phyloP scores from a whole-genome alignment of 768 basidiomycete species.

The Suillus alpinus region DNA sequence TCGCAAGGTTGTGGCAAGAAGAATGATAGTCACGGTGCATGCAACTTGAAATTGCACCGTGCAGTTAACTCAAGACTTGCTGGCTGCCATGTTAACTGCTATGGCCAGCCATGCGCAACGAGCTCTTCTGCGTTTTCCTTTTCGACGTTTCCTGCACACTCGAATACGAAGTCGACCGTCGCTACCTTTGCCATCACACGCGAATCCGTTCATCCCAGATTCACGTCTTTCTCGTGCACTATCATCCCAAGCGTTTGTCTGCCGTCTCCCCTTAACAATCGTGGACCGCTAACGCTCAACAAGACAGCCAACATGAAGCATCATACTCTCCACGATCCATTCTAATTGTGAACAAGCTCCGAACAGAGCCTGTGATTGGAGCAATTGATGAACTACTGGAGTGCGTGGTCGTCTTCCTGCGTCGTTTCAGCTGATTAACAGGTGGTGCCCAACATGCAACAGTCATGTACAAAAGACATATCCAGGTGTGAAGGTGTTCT shows the following conservation, averaged over 20 bases:
- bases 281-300: slow-evolving; percentile 22
- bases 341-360: slow-evolving; percentile 77
- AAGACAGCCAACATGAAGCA: slow-evolving; percentile 21
- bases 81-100: background rate
- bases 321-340: slow-evolving; percentile 55
- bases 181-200: background rate
- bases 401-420: slow-evolving; percentile 37
- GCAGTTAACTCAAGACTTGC: background rate
- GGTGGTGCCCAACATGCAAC: slow-evolving; percentile 8
- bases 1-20: background rate
- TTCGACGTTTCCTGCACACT: background rate
- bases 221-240: background rate
- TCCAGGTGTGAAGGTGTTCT: slow-evolving; percentile 60
- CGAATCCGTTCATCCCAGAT: background rate
- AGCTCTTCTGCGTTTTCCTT: background rate
- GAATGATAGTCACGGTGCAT: background rate
- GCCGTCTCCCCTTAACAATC: background rate
- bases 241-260: slow-evolving; percentile 9
- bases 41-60: background rate
- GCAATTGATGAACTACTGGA: slow-evolving; percentile 73
- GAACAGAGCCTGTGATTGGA: slow-evolving; percentile 72
- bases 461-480: slow-evolving; percentile 60
- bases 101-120: background rate
- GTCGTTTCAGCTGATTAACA: background rate
- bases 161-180: background rate